Evolutionary conservation across 192 early-diverging fungal genomes (phyloP), one percentile per base, ranked within the genome.

Genomic region (Mortierella claussenii): DNA sequence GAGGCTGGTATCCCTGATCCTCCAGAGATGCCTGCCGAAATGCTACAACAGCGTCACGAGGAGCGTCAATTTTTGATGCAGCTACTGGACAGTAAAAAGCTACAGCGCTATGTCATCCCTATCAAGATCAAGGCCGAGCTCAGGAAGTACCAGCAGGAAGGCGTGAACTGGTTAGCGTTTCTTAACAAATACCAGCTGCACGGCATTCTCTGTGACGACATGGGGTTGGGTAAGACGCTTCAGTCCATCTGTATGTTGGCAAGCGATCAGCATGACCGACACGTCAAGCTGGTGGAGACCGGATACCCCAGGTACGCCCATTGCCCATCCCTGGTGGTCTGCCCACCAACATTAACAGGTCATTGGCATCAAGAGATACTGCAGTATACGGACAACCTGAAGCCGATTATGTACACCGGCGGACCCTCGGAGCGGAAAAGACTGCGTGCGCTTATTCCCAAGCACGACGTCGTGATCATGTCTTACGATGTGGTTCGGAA

Each of bases 101-200:
- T 98, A 10, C 94, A 97, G 55, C 85, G 88, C n/a, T 97, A 92
- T 80, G 63, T 82, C 20, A 88, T 99, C 24, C 95, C 96, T 0
- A 89, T 94, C 33, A 87, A 82, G n/a, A 93, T 99, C 80, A 95
- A 94, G 33, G 98, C 96, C 0, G 93, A 96, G 59, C 79, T 99
- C 62, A 83, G 98, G 55, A 87, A 89, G 80, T 99, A 99, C 82
- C 98, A 99, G 78, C 95, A 97, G 78, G 98, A 98, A 59, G 98
- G 98, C 48, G 93, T 99, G 33, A 96, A 92, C 84, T 99, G 98
- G 98, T 82, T 99, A 56, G 95, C 95, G 15, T 99, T 99, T 75
- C 84, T 99, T 60, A 96, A 95, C 79, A 90, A 94, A 60, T 99
- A 97, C 69, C 93, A 96, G 62, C 82, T 99, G 24, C 98, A 99